Conservation (phyloP, 371 early-diverging fungal genomes). For the Fennellomyces sp. region DNA sequence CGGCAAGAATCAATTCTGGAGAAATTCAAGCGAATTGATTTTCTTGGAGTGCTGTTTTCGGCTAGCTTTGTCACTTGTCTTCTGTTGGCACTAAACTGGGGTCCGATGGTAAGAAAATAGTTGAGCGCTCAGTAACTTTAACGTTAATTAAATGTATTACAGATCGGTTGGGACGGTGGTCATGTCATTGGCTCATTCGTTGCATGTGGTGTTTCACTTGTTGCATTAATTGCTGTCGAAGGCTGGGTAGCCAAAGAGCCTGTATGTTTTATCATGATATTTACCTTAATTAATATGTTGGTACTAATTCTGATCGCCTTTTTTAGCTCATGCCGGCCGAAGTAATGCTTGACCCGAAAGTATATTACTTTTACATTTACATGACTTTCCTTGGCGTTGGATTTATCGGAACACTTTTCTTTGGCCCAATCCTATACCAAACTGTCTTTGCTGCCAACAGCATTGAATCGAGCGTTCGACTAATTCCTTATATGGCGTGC, state of each 20-base stretch:
- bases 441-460: conserved; percentile 43
- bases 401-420: conserved; percentile 73
- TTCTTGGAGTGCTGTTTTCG: conserved; percentile 25
- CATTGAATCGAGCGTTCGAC: conserved; percentile 44
- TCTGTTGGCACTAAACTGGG: conserved; percentile 59
- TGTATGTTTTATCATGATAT: conserved; percentile 14
- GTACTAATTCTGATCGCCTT: neutral
- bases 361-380: conserved; percentile 11
- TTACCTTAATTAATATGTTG: neutral
- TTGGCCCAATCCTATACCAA: conserved; percentile 66
- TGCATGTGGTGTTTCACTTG: conserved; percentile 10
- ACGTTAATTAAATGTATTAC: neutral
- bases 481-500: conserved; percentile 47
- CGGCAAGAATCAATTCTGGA: conserved; percentile 32
- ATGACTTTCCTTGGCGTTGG: conserved; percentile 11
- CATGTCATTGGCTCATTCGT: conserved; percentile 15
- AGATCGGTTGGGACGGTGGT: neutral
- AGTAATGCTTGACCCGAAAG: conserved; percentile 6
- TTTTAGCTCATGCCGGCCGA: conserved; percentile 15
- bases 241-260: conserved; percentile 18
- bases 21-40: conserved; percentile 70
- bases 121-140: no score
- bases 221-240: conserved; percentile 9
- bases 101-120: conserved; percentile 9
- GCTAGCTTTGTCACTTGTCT: conserved; percentile 32